These are phyloP conservation scores for Limonium bicolor DNA, from an alignment of 148 eudicot genomes.

Conservation along the genomic window DNA sequence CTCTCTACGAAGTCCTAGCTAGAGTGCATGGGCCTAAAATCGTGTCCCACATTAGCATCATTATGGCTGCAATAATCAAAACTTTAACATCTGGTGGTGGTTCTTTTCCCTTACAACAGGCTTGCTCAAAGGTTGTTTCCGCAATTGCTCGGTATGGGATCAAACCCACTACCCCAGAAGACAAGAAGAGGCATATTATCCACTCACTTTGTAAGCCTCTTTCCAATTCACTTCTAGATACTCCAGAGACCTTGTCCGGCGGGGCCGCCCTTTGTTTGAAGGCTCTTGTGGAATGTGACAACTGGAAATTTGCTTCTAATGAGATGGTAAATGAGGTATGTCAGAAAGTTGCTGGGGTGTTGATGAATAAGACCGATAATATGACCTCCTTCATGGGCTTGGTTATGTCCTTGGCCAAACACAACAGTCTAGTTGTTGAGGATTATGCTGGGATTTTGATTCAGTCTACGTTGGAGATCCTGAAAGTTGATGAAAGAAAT, in stretches of 20 bases:
- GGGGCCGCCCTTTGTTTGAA: constrained; percentile 94
- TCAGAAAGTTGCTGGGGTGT: constrained; percentile 59
- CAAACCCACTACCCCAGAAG: constrained; percentile 60
- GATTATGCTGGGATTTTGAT: constrained; percentile 78
- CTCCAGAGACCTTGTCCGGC: constrained; percentile 62
- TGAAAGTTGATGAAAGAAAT: constrained; percentile 38
- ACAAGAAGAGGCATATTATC: constrained; percentile 43
- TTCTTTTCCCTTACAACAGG: constrained; percentile 85
- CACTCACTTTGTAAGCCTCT: constrained; percentile 82
- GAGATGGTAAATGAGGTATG: constrained; percentile 89
- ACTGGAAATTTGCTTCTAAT: constrained; percentile 84
- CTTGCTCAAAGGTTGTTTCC: constrained; percentile 84
- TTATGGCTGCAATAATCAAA: constrained; percentile 58
- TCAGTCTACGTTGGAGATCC: constrained; percentile 48
- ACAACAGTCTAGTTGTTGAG: constrained; percentile 60
- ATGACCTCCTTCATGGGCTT: constrained; percentile 78
- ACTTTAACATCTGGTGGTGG: constrained; percentile 60
- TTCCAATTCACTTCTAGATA: constrained; percentile 54
- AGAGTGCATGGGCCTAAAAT: constrained; percentile 83
- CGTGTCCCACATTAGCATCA: constrained; percentile 55
- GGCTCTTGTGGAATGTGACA: constrained; percentile 77
- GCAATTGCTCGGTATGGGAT: constrained; percentile 81
- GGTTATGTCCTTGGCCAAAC: constrained; percentile 76
- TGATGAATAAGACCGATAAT: constrained; percentile 45
- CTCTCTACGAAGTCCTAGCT: constrained; percentile 87